These are phyloP conservation scores for Wolfiporia cocos DNA, from an alignment of 1,284 basidiomycete species.

Conservation along the genomic window DNA sequence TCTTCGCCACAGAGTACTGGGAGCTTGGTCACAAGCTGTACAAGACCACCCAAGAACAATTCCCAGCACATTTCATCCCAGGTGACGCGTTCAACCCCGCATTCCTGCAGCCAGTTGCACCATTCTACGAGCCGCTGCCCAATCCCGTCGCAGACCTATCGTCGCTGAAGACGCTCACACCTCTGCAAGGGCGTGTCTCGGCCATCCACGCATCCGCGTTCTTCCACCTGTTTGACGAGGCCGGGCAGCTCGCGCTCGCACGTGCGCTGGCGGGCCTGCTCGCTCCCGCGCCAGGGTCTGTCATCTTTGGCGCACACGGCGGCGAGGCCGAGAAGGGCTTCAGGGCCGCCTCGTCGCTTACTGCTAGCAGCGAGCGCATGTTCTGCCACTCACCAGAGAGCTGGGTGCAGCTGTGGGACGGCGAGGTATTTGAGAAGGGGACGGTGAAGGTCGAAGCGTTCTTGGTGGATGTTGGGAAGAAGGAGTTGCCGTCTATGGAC, in stretches of 20 bases:
- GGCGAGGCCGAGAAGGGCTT: conserved; percentile 18
- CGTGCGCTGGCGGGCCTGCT: conserved; percentile 31
- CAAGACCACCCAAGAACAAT: conserved; percentile 25
- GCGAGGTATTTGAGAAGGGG: conserved; percentile 25
- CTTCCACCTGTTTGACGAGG: conserved; percentile 37
- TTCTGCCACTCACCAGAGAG: conserved; percentile 31
- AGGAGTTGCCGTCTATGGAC: not conserved
- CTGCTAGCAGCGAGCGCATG: conserved; percentile 11
- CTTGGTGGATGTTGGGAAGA: not conserved
- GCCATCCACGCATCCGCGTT: conserved; percentile 24
- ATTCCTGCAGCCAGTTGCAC: conserved; percentile 20
- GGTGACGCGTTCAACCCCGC: conserved; percentile 34
- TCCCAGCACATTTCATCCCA: conserved; percentile 35
- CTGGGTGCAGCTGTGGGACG: conserved; percentile 38
- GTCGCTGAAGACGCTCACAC: conserved; percentile 29
- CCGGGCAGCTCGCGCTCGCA: conserved; percentile 33
- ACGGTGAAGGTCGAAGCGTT: conserved; percentile 20
- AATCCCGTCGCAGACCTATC: conserved; percentile 25
- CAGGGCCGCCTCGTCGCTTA: conserved; percentile 6
- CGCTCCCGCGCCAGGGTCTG: conserved; percentile 26
- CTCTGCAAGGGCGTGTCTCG: conserved; percentile 35
- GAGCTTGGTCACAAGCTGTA: conserved; percentile 25
- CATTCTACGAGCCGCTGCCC: conserved; percentile 16
- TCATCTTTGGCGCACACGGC: conserved; percentile 27
- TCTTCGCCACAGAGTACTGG: conserved; percentile 18